A percentile compares a stretch with the other conserved stretches of the same genome.
phyloP scores from a whole-genome alignment of 139 green algal species.

The Coccomyxa sp. region DNA sequence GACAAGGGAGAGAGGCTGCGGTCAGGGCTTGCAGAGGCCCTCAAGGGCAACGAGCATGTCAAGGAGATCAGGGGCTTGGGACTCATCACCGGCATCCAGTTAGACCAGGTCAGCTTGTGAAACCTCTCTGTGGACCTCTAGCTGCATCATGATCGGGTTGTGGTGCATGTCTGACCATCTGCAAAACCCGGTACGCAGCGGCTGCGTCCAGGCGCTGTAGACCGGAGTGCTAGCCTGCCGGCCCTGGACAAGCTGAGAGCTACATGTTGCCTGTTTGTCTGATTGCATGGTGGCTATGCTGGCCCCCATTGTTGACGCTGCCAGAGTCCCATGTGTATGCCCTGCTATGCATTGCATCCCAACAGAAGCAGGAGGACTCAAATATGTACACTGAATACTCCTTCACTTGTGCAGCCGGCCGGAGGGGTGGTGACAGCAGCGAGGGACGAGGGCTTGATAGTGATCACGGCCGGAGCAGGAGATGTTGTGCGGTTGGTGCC shows the following conservation, averaged over 20 bases:
- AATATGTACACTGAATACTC: not conserved
- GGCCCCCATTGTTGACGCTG: not conserved
- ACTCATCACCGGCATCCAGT: constrained; percentile 90
- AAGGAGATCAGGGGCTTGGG: constrained; percentile 86
- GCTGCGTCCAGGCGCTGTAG: not conserved
- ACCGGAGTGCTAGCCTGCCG: not conserved
- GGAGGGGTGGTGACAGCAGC: constrained; percentile 66
- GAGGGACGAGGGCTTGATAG: constrained; percentile 77
- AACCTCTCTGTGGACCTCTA: too few species aligned
- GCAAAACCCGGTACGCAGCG: not conserved
- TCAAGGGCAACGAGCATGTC: constrained; percentile 75
- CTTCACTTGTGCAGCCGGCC: constrained; percentile 34
- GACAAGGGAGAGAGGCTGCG: constrained; percentile 80
- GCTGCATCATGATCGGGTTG: not conserved
- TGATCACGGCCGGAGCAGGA: constrained; percentile 90
- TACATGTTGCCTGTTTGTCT: too few species aligned
- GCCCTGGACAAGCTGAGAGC: not conserved
- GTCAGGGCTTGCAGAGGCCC: constrained; percentile 48
- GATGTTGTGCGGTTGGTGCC: constrained; percentile 94
- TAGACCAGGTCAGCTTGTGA: constrained; percentile 63
- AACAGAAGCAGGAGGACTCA: not conserved
- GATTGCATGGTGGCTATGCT: not conserved
- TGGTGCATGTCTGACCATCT: not conserved
- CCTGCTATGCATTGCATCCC: not conserved
- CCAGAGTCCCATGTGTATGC: not conserved